These are phyloP conservation scores for Solanum hybrid DNA, from an alignment of 305 asterid species.

Conservation along the genomic window DNA sequence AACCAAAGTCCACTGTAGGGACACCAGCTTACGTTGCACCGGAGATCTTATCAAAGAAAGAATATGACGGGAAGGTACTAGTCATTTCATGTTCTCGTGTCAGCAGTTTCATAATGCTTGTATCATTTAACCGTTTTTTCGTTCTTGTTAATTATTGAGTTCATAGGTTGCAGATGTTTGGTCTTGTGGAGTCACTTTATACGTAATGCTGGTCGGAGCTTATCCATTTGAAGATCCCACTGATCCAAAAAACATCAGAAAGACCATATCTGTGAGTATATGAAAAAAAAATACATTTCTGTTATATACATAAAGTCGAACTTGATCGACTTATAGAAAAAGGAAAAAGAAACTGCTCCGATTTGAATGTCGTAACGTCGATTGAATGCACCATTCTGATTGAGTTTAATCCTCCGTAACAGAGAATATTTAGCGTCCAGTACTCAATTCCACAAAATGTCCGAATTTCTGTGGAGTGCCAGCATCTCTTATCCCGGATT, in stretches of 20 bases:
- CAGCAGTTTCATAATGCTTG: neutral
- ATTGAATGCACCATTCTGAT: neutral
- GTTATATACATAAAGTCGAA: neutral
- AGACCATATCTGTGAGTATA: conserved; percentile 55
- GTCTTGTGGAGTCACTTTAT: conserved; percentile 89
- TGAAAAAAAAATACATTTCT: neutral
- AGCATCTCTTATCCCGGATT: conserved; percentile 55
- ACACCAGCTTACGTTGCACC: conserved; percentile 13
- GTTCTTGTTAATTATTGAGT: neutral
- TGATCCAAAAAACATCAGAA: conserved; percentile 75
- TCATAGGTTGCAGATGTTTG: conserved; percentile 83
- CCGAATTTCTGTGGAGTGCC: conserved; percentile 56
- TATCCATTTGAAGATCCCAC: conserved; percentile 81
- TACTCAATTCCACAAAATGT: conserved; percentile 75
- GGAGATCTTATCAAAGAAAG: conserved; percentile 62
- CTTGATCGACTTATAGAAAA: neutral
- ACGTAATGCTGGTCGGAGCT: conserved; percentile 82
- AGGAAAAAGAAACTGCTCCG: neutral
- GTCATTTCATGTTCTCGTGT: neutral
- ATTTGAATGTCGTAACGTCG: neutral
- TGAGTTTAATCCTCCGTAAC: neutral
- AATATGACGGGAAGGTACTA: conserved; percentile 69
- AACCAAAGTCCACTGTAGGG: neutral
- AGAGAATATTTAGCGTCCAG: conserved; percentile 69
- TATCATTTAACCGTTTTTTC: neutral